phyloP scores from a whole-genome alignment of 2,329 filamentous ascomycete genomes.

The Trichophaea hybrida region DNA sequence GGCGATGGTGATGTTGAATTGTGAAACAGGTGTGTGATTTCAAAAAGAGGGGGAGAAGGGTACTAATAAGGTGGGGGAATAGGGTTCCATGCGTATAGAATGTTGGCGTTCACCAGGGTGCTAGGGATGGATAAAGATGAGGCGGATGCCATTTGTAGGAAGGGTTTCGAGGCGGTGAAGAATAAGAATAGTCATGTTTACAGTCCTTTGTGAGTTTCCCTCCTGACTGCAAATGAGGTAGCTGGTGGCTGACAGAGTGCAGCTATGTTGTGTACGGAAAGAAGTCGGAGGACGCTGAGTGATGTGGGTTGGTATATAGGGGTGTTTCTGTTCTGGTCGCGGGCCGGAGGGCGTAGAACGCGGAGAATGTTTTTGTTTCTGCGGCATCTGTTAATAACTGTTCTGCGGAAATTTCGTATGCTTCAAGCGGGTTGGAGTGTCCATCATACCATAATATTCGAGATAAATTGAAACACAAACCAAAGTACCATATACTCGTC shows the following conservation, averaged over 20 bases:
- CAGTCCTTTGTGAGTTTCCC: neutral
- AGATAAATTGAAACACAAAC: no score
- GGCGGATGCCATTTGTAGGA: constrained; percentile 1
- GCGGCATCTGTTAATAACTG: no score
- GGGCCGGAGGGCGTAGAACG: no score
- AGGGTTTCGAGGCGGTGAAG: constrained; percentile 2
- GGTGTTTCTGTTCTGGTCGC: no score
- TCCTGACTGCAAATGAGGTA: neutral
- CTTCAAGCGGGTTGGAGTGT: no score
- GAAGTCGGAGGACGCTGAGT: neutral
- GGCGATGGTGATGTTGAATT: constrained; percentile 11
- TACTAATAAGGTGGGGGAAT: neutral
- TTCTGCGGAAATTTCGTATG: no score
- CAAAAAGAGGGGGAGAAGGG: no score
- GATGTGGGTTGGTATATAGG: no score
- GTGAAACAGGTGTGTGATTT: no score
- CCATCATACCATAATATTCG: no score
- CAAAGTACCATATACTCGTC: no score
- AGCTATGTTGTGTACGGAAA: neutral
- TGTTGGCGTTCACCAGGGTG: constrained; percentile 9
- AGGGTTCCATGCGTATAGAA: constrained; percentile 15
- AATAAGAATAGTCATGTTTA: constrained; percentile 12
- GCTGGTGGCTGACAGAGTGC: neutral
- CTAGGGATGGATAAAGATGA: constrained; percentile 6
- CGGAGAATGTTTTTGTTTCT: no score